phyloP scores from a whole-genome alignment of 208 protist species.

The Trichomonas gallinae region DNA sequence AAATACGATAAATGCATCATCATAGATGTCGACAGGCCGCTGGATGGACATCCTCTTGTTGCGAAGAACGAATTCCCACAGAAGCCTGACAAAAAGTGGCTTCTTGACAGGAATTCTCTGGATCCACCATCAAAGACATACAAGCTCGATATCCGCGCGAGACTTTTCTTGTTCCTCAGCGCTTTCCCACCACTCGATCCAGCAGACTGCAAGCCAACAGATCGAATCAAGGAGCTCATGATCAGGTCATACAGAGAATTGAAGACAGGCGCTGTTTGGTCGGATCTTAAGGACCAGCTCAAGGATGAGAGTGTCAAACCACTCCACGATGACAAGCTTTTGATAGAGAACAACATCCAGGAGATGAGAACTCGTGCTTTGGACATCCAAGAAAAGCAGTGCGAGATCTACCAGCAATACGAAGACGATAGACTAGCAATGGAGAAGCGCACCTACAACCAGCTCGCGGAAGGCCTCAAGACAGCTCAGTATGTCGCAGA shows the following conservation, averaged over 20 bases:
- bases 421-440: neutral
- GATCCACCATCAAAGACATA: neutral
- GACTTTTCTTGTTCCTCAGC: neutral
- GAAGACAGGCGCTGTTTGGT: neutral
- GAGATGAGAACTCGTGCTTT: neutral
- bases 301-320: neutral
- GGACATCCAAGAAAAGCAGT: neutral
- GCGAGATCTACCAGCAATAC: neutral
- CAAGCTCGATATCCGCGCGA: neutral
- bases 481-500: conserved; percentile 7
- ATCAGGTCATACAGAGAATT: conserved; percentile 7
- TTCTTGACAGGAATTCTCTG: neutral
- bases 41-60: neutral
- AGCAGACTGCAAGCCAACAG: neutral
- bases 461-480: neutral
- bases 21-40: neutral
- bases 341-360: neutral
- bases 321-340: neutral
- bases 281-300: neutral
- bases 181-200: neutral
- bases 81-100: neutral
- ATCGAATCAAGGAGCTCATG: conserved; percentile 1
- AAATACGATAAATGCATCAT: conserved; percentile 6
- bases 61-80: neutral
- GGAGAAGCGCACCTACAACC: neutral